Evolutionary conservation across 257 asterid genomes (phyloP).

Genomic region (Nemophila menziesii): DNA sequence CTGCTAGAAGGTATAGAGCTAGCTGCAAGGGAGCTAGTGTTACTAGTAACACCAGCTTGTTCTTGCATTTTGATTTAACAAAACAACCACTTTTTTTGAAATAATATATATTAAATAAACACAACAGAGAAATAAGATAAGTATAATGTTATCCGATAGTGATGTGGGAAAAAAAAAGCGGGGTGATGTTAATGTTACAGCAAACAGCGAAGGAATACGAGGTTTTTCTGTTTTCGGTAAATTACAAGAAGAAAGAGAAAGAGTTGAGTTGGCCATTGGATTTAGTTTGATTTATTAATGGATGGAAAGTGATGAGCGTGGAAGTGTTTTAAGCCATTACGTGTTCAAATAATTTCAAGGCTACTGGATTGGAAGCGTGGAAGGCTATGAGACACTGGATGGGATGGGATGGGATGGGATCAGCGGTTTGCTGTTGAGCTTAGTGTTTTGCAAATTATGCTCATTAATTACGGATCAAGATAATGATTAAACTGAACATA

Average conservation of each 20-base stretch:
- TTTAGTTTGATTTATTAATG: conserved; percentile 34
- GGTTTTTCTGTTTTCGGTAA: no score
- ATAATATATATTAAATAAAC: no score
- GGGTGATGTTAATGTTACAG: conserved; percentile 47
- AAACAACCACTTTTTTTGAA: no score
- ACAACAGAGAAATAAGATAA: no score
- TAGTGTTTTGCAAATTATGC: no score
- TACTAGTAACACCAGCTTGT: conserved; percentile 19
- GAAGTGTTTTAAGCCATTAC: conserved; percentile 53
- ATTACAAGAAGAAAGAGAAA: conserved; percentile 3
- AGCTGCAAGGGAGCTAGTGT: conserved; percentile 63
- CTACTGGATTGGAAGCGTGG: conserved; percentile 35
- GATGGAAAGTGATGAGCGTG: conserved; percentile 29
- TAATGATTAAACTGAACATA: no score
- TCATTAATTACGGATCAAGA: no score
- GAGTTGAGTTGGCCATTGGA: conserved; percentile 38
- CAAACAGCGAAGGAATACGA: no score
- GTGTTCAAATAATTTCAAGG: conserved; percentile 67
- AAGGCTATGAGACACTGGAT: not conserved
- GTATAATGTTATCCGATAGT: no score
- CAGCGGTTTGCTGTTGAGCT: no score
- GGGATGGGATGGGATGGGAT: conserved; percentile 26
- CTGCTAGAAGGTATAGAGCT: conserved; percentile 84
- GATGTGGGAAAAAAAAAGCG: conserved; percentile 44
- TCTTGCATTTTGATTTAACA: no score